phyloP scores from a whole-genome alignment of 768 basidiomycete genomes.

The Russula compacta region DNA sequence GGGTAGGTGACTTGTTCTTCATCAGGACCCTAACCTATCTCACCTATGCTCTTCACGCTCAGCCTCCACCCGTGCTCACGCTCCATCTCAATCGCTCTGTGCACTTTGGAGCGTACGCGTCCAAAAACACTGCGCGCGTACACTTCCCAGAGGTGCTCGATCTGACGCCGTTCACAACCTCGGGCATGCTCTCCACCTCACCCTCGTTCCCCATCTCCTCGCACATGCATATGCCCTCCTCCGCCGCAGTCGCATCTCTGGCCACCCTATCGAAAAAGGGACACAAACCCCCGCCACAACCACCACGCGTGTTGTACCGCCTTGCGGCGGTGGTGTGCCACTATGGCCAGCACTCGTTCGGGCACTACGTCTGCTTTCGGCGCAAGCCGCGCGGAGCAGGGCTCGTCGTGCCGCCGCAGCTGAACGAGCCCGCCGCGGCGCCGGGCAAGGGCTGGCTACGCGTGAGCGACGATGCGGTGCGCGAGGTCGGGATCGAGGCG shows the following conservation, averaged over 20 bases:
- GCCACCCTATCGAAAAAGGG: not conserved
- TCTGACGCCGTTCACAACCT: constrained; percentile 80
- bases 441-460: constrained; percentile 74
- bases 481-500: constrained; percentile 63
- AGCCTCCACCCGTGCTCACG: constrained; percentile 81
- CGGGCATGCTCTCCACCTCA: constrained; percentile 60
- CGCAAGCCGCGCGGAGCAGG: constrained; percentile 56
- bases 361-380: constrained; percentile 90
- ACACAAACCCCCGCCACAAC: not conserved
- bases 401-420: constrained; percentile 34
- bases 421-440: constrained; percentile 31
- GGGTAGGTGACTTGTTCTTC: constrained; percentile 44
- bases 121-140: constrained; percentile 80
- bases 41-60: not conserved
- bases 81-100: constrained; percentile 90
- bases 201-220: constrained; percentile 67
- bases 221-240: constrained; percentile 39
- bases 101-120: constrained; percentile 62
- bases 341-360: constrained; percentile 86
- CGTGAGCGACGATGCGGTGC: constrained; percentile 78
- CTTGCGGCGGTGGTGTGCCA: constrained; percentile 84
- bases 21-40: not conserved
- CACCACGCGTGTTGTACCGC: constrained; percentile 62
- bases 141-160: constrained; percentile 84
- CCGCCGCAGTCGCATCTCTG: constrained; percentile 36